Conservation (phyloP, 1,284 basidiomycete species). For the Earliella scabrosa region DNA sequence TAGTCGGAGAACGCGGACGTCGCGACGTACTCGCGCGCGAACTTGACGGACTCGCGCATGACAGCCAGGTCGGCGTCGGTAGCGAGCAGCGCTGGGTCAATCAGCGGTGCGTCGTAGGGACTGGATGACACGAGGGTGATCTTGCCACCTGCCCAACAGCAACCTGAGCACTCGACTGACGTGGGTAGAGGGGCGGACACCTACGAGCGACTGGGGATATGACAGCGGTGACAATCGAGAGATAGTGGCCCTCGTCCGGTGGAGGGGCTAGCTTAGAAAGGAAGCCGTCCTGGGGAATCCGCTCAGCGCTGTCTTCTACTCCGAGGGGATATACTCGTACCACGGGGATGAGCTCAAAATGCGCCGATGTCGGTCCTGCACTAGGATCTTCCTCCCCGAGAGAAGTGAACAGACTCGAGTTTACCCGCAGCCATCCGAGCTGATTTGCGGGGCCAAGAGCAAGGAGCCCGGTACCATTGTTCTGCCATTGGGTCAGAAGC, state of each 20-base stretch:
- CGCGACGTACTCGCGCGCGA: not conserved
- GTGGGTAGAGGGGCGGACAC: slow-evolving; percentile 2
- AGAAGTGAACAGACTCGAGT: slow-evolving; percentile 1
- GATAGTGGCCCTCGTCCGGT: slow-evolving; percentile 11
- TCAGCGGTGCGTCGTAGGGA: slow-evolving; percentile 25
- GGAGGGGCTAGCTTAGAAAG: not conserved
- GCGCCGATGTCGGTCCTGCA: slow-evolving; percentile 20
- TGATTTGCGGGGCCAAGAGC: not conserved
- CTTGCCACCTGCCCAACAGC: slow-evolving; percentile 23
- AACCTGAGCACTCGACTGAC: not conserved
- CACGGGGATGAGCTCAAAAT: slow-evolving; percentile 20
- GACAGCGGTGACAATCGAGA: slow-evolving; percentile 5
- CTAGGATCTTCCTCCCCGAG: slow-evolving; percentile 16
- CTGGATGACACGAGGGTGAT: slow-evolving; percentile 22
- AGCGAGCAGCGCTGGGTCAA: slow-evolving; percentile 24
- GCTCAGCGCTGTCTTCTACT: not conserved
- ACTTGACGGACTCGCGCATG: slow-evolving; percentile 16
- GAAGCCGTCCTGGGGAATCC: slow-evolving; percentile 4
- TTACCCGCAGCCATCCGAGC: slow-evolving; percentile 16
- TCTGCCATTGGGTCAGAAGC: slow-evolving; percentile 18
- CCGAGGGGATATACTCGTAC: slow-evolving; percentile 14
- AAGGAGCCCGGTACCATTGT: slow-evolving; percentile 4
- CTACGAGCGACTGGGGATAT: slow-evolving; percentile 16
- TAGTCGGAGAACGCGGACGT: slow-evolving; percentile 10
- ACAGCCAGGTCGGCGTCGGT: slow-evolving; percentile 12